Percentiles rank a stretch among this genome's conserved stretches.
phyloP scores from a whole-genome alignment of 2,329 filamentous ascomycete species.

The Penicillium decumbens region DNA sequence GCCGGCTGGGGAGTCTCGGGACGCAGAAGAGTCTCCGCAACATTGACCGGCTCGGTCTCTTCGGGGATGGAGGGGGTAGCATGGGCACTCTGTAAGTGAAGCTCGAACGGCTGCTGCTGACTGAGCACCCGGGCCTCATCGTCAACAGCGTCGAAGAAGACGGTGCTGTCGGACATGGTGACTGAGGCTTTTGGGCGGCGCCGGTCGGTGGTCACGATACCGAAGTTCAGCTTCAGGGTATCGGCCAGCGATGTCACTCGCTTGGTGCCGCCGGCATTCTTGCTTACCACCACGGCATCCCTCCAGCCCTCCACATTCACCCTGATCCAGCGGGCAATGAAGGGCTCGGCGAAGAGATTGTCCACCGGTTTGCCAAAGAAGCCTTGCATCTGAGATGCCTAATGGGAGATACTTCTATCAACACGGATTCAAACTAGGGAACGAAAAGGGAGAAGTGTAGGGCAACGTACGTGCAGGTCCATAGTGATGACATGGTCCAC shows the following conservation, averaged over 20 bases:
- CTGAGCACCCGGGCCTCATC: constrained; percentile 32
- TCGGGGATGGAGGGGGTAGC: constrained; percentile 19
- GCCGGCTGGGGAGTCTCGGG: constrained; percentile 37
- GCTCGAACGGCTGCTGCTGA: constrained; percentile 27
- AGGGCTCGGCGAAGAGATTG: constrained; percentile 91
- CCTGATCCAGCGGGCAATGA: constrained; percentile 93
- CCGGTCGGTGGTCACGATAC: constrained; percentile 68
- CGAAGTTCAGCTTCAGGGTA: constrained; percentile 94
- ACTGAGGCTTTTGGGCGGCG: constrained; percentile 48
- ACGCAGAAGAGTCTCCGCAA: constrained; percentile 29
- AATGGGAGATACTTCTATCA: constrained; percentile 12
- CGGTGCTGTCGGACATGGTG: constrained; percentile 73
- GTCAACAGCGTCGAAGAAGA: constrained; percentile 62
- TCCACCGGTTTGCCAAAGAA: constrained; percentile 98
- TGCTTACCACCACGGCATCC: constrained; percentile 90
- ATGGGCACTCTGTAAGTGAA: constrained; percentile 23
- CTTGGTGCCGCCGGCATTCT: constrained; percentile 96
- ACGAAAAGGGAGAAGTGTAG: not conserved
- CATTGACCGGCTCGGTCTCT: constrained; percentile 20
- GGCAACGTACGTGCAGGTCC: constrained; percentile 69
- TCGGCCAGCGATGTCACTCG: constrained; percentile 93
- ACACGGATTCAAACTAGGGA: constrained; percentile 3
- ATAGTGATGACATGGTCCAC: constrained; percentile 98
- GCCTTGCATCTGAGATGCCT: constrained; percentile 95
- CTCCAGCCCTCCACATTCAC: constrained; percentile 82